Percentiles rank a stretch among this genome's conserved stretches.
Conservation (phyloP, 1,284 basidiomycete species). For the Tilletia indica region DNA sequence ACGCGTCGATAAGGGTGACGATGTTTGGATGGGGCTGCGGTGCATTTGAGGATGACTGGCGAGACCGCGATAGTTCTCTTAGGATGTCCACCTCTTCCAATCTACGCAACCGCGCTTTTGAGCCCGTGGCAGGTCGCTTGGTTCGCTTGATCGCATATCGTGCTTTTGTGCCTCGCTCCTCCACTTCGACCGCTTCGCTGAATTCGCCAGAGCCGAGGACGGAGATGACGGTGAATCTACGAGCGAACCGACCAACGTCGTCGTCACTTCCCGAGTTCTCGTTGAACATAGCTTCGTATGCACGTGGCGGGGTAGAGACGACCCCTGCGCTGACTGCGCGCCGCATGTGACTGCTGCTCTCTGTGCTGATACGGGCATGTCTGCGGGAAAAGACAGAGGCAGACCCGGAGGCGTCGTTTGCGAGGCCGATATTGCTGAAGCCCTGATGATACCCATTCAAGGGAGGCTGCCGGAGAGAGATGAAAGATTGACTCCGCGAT, state of each 20-base stretch:
- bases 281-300: slow-evolving; percentile 13
- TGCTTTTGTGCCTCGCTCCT: slow-evolving; percentile 65
- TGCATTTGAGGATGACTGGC: not conserved
- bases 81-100: slow-evolving; percentile 94
- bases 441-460: slow-evolving; percentile 7
- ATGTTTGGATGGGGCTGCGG: slow-evolving; percentile 69
- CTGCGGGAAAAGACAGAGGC: slow-evolving; percentile 22
- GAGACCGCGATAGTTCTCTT: slow-evolving; percentile 66
- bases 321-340: slow-evolving; percentile 15
- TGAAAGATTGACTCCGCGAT: slow-evolving; percentile 3
- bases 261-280: not conserved
- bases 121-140: slow-evolving; percentile 81
- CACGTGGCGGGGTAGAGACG: slow-evolving; percentile 8
- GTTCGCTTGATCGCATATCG: slow-evolving; percentile 92
- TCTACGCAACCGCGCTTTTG: slow-evolving; percentile 77
- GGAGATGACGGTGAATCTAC: slow-evolving; percentile 72
- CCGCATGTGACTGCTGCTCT: slow-evolving; percentile 16
- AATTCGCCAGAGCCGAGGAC: slow-evolving; percentile 90
- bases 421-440: slow-evolving; percentile 21
- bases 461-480: slow-evolving; percentile 29
- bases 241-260: slow-evolving; percentile 37
- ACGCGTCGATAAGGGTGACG: slow-evolving; percentile 86
- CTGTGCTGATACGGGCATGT: slow-evolving; percentile 9
- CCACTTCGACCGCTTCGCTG: slow-evolving; percentile 87
- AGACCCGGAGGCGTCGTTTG: slow-evolving; percentile 17